Evolutionary conservation across 495 filamentous ascomycete species (phyloP).

Genomic region (Daldinia bambusicola): DNA sequence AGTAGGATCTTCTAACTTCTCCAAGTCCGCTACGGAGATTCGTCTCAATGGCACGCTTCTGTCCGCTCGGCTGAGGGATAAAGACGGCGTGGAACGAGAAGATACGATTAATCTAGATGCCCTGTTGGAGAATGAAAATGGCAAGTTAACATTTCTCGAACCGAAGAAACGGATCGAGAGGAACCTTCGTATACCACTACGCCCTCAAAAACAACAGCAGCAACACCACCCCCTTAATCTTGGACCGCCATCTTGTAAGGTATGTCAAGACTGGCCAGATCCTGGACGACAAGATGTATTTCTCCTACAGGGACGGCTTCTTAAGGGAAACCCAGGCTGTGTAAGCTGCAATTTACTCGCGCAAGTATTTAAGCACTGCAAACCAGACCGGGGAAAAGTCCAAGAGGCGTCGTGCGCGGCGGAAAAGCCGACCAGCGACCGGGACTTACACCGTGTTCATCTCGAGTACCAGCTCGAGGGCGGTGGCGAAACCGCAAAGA

Average conservation of each 20-base stretch:
- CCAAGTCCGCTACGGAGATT: neutral
- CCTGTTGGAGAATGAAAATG: neutral
- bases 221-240: neutral
- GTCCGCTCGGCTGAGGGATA: neutral
- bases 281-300: neutral
- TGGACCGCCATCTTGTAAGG: neutral
- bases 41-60: neutral
- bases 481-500: neutral
- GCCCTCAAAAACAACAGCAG: neutral
- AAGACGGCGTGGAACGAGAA: neutral
- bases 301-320: neutral
- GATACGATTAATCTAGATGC: conserved; percentile 1
- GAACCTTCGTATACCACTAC: neutral
- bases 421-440: neutral
- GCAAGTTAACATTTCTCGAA: neutral
- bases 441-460: neutral
- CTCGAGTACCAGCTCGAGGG: neutral
- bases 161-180: neutral
- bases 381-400: neutral
- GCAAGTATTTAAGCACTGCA: neutral
- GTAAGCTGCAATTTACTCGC: neutral
- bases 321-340: neutral
- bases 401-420: neutral
- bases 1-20: neutral
- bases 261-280: neutral